Evolutionary conservation across 352 stramenopile genomes (phyloP).

Genomic region (Globisporangium lucens): DNA sequence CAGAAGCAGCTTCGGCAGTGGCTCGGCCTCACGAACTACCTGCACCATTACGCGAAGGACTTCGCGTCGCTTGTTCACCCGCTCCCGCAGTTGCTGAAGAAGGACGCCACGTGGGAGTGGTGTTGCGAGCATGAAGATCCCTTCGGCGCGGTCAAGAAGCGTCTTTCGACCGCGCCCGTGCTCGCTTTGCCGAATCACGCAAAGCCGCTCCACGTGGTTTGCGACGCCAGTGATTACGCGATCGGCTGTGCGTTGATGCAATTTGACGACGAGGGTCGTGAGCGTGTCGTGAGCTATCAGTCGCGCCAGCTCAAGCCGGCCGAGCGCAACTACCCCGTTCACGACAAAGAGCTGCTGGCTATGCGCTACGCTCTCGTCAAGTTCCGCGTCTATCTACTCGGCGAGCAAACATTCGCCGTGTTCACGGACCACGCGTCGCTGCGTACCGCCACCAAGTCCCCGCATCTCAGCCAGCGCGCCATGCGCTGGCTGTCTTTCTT

Average conservation of each 20-base stretch:
- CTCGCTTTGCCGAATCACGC: conserved; percentile 13
- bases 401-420: background rate
- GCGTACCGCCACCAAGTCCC: background rate
- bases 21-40: conserved; percentile 23
- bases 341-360: background rate
- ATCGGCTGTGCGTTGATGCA: conserved; percentile 18
- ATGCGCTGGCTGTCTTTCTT: conserved; percentile 25
- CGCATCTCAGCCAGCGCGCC: conserved; percentile 15
- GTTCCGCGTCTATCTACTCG: background rate
- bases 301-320: background rate
- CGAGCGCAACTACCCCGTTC: background rate
- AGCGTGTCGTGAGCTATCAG: background rate
- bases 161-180: conserved; percentile 4
- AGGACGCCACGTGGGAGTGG: conserved; percentile 13
- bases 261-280: background rate
- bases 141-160: conserved; percentile 21
- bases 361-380: background rate
- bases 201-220: conserved; percentile 22
- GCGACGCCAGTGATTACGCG: conserved; percentile 12
- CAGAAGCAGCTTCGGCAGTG: conserved; percentile 16
- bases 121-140: conserved; percentile 10
- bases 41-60: conserved; percentile 24
- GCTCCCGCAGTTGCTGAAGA: conserved; percentile 21
- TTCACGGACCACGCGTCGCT: background rate
- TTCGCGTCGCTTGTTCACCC: conserved; percentile 12